Conservation (phyloP, 768 basidiomycete species). For the Collybia sordida region DNA sequence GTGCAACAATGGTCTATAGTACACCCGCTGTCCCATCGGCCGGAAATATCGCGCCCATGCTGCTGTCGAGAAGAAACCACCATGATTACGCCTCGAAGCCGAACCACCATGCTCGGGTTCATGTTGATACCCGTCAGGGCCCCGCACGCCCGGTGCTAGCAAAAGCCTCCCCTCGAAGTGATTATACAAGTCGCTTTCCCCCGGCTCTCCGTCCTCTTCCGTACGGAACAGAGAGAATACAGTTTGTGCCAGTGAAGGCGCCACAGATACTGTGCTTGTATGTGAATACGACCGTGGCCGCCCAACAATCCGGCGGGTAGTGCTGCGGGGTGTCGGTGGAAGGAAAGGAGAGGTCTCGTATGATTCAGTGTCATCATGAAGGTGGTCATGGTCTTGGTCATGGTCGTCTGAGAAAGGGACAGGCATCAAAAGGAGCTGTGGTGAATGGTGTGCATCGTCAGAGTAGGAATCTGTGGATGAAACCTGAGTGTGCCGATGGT, state of each 20-base stretch:
- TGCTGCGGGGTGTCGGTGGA: conserved; percentile 19
- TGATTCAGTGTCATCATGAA: conserved; percentile 22
- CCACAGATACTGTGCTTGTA: conserved; percentile 51
- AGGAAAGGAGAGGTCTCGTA: conserved; percentile 54
- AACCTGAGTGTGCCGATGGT: conserved; percentile 23
- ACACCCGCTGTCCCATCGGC: conserved; percentile 54
- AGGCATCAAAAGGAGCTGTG: conserved; percentile 14
- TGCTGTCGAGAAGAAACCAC: conserved; percentile 30
- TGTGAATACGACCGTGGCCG: conserved; percentile 60
- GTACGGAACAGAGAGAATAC: conserved; percentile 65
- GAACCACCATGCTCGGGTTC: conserved; percentile 11
- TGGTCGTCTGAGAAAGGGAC: conserved; percentile 15
- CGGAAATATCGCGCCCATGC: conserved; percentile 62
- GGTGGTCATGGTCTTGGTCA: conserved; percentile 14
- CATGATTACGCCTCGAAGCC: conserved; percentile 1
- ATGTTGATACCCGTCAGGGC: too few relatives aligned
- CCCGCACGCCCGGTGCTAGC: conserved; percentile 3
- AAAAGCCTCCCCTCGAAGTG: conserved; percentile 24
- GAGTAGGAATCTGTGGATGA: conserved; percentile 33
- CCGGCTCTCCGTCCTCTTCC: too few relatives aligned
- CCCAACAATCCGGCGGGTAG: conserved; percentile 20
- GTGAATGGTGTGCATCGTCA: conserved; percentile 27
- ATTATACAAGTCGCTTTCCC: conserved; percentile 27
- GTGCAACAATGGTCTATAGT: conserved; percentile 68
- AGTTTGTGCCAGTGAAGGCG: conserved; percentile 69